These are phyloP conservation scores for Rubus parviflorus DNA, from an alignment of 306 rosid genomes.

Conservation along the genomic window DNA sequence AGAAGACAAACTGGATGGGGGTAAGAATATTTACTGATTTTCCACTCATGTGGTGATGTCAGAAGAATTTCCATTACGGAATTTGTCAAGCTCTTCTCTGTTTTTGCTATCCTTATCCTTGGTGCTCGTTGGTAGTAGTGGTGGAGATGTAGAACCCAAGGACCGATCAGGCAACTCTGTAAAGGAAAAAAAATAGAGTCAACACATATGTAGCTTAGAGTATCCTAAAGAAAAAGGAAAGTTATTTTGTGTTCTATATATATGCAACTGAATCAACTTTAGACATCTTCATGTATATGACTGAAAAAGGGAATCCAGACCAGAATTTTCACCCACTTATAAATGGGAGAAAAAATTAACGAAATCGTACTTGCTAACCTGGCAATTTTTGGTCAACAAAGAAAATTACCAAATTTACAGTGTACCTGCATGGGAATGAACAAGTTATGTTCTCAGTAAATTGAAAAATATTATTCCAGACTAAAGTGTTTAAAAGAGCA, in stretches of 20 bases:
- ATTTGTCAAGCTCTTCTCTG: slow-evolving; percentile 37
- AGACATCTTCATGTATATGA: not conserved
- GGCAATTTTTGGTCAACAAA: slow-evolving; percentile 45
- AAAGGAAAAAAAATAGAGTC: slow-evolving; percentile 3
- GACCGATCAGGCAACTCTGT: slow-evolving; percentile 55
- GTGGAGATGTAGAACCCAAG: slow-evolving; percentile 22
- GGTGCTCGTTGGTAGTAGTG: slow-evolving; percentile 36
- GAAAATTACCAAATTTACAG: slow-evolving; percentile 46
- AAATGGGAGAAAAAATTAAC: not conserved
- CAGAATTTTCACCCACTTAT: not conserved
- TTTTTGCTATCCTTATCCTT: slow-evolving; percentile 41
- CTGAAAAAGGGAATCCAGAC: not conserved
- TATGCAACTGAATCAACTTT: not conserved
- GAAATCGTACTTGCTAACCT: slow-evolving; percentile 33
- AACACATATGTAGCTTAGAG: not conserved
- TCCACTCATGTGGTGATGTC: slow-evolving; percentile 33
- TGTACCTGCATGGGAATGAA: slow-evolving; percentile 38
- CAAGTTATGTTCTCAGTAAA: not conserved
- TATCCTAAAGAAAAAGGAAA: not conserved
- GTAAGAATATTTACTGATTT: slow-evolving; percentile 14
- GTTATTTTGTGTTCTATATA: slow-evolving; percentile 3
- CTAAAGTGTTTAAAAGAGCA: not conserved
- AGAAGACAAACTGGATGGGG: not conserved
- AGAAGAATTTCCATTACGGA: slow-evolving; percentile 32
- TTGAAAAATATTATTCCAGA: not conserved